phyloP scores from a whole-genome alignment of 768 basidiomycete species.

The Lactarius deliciosus region DNA sequence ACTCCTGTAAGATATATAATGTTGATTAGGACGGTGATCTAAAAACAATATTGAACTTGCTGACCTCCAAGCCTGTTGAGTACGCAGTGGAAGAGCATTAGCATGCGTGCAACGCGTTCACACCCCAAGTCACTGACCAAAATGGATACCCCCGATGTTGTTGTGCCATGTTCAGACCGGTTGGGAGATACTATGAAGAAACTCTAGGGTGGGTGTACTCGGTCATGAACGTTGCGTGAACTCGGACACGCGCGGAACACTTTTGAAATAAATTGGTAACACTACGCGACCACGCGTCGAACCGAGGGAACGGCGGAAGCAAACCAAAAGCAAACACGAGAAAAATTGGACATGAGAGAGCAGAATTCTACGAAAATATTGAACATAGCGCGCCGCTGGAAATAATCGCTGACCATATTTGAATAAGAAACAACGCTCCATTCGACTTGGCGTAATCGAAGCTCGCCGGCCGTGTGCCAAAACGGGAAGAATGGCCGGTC shows the following conservation, averaged over 20 bases:
- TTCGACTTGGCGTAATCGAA: constrained; percentile 1
- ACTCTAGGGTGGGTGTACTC: background rate
- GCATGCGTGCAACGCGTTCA: background rate
- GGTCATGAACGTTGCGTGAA: too few relatives aligned
- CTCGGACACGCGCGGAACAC: background rate
- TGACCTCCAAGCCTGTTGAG: constrained; percentile 38
- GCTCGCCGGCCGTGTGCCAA: background rate
- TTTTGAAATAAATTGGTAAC: background rate
- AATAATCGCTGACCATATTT: background rate
- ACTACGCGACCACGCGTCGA: constrained; percentile 1
- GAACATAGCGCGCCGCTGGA: background rate
- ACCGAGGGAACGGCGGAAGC: constrained; percentile 3
- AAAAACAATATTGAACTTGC: constrained; percentile 11
- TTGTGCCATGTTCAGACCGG: constrained; percentile 5
- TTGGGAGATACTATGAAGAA: background rate
- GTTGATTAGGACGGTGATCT: background rate
- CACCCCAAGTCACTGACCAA: constrained; percentile 25
- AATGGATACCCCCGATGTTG: constrained; percentile 26
- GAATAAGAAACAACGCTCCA: background rate
- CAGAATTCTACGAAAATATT: background rate
- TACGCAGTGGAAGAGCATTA: background rate
- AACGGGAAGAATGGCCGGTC: constrained; percentile 1
- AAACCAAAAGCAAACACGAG: background rate
- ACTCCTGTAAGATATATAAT: constrained; percentile 32
- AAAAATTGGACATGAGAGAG: background rate